Conservation (phyloP, 2,329 filamentous ascomycete genomes). For the Aspergillus uvarum region DNA sequence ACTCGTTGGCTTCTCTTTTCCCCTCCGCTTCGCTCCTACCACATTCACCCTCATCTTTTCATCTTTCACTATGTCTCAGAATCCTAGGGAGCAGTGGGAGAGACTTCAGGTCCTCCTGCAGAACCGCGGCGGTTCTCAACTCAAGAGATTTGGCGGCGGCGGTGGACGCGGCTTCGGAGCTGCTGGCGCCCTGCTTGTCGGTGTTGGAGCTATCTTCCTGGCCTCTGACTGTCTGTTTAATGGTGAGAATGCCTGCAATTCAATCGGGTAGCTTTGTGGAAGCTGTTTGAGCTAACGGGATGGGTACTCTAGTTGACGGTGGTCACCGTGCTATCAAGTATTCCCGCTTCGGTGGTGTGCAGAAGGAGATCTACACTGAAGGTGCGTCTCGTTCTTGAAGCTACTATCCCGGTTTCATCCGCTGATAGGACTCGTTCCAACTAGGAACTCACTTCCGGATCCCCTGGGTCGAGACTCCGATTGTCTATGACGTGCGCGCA, state of each 20-base stretch:
- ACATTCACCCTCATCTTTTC: conserved; percentile 7
- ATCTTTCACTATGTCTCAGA: conserved; percentile 46
- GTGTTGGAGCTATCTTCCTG: conserved; percentile 46
- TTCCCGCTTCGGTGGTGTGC: conserved; percentile 84
- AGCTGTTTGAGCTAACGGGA: conserved; percentile 14
- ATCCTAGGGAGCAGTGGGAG: conserved; percentile 66
- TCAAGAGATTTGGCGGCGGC: conserved; percentile 45
- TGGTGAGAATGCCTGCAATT: conserved; percentile 45
- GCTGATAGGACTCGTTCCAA: background rate
- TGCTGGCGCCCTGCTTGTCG: conserved; percentile 53
- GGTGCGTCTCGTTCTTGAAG: conserved; percentile 52
- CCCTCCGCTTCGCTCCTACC: conserved; percentile 2
- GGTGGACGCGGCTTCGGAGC: conserved; percentile 56
- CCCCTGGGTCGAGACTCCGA: conserved; percentile 95
- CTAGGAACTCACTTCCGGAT: conserved; percentile 90
- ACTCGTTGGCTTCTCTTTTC: conserved; percentile 23
- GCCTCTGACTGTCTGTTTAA: conserved; percentile 65
- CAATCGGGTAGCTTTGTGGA: background rate
- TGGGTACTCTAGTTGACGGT: conserved; percentile 71
- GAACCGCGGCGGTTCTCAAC: conserved; percentile 43
- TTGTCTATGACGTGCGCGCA: conserved; percentile 96
- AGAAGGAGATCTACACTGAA: conserved; percentile 95
- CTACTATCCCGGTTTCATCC: conserved; percentile 3
- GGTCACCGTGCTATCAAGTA: conserved; percentile 99
- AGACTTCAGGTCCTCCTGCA: conserved; percentile 63